phyloP scores from a whole-genome alignment of 2,329 filamentous ascomycete genomes.

The Penicillium capsulatum region DNA sequence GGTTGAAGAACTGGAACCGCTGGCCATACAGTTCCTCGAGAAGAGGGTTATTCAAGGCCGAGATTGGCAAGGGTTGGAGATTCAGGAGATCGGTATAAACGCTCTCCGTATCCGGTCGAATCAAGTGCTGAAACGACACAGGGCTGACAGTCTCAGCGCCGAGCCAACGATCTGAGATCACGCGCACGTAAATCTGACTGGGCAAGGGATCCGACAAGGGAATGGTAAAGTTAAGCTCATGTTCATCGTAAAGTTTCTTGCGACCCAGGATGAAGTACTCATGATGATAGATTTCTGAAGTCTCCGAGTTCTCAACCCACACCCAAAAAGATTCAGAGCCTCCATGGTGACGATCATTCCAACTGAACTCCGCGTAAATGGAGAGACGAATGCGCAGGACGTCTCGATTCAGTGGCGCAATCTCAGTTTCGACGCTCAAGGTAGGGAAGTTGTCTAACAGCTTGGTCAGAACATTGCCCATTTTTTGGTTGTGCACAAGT shows the following conservation, averaged over 20 bases:
- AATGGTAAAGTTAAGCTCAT: constrained; percentile 97
- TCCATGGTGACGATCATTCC: constrained; percentile 92
- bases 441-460: constrained; percentile 90
- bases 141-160: constrained; percentile 93
- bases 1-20: constrained; percentile 95
- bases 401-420: constrained; percentile 90
- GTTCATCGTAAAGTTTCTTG: constrained; percentile 88
- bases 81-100: constrained; percentile 93
- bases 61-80: constrained; percentile 81
- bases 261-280: constrained; percentile 93
- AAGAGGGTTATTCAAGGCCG: constrained; percentile 78
- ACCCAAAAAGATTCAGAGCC: constrained; percentile 96
- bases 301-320: constrained; percentile 98
- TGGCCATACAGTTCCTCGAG: constrained; percentile 85
- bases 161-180: constrained; percentile 92
- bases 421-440: constrained; percentile 83
- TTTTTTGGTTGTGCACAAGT: constrained; percentile 83
- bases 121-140: constrained; percentile 95
- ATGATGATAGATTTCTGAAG: constrained; percentile 94
- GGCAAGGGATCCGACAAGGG: constrained; percentile 89
- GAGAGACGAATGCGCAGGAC: constrained; percentile 86
- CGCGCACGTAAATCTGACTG: constrained; percentile 91
- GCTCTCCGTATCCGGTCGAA: constrained; percentile 94
- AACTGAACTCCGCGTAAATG: constrained; percentile 83
- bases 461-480: constrained; percentile 75